Percentiles rank a stretch among this genome's conserved stretches.
phyloP scores from a whole-genome alignment of 768 basidiomycete genomes.

The Chiua virens region DNA sequence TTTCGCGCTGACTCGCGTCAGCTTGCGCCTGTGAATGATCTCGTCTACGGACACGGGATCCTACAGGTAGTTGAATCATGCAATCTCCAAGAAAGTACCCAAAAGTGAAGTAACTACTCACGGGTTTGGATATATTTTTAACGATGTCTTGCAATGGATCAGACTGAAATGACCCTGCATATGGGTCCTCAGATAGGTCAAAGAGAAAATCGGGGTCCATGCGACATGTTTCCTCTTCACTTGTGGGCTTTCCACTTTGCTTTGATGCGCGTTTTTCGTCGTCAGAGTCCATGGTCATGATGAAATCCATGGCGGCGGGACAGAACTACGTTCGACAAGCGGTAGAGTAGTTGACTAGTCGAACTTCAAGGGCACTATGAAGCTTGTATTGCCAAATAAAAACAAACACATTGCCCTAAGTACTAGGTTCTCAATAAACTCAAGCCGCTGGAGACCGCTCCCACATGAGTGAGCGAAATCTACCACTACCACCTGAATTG shows the following conservation, averaged over 20 bases:
- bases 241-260: slow-evolving; percentile 20
- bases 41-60: slow-evolving; percentile 87
- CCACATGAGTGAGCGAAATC: slow-evolving; percentile 19
- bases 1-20: slow-evolving; percentile 47
- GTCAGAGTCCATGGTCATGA: slow-evolving; percentile 86
- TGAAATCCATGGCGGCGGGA: slow-evolving; percentile 51
- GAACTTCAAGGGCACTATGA: too few relatives aligned
- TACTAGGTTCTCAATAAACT: too few relatives aligned
- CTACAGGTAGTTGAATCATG: slow-evolving; percentile 35
- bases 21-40: slow-evolving; percentile 76
- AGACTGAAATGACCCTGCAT: slow-evolving; percentile 51
- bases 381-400: slow-evolving; percentile 12
- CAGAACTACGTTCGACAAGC: too few relatives aligned
- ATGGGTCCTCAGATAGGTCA: slow-evolving; percentile 72
- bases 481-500: slow-evolving; percentile 42
- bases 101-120: slow-evolving; percentile 33
- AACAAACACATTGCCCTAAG: slow-evolving; percentile 12
- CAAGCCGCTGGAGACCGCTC: not conserved
- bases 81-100: not conserved
- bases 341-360: too few relatives aligned
- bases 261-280: slow-evolving; percentile 47
- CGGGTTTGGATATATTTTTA: slow-evolving; percentile 62
- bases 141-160: slow-evolving; percentile 54
- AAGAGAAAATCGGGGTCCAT: slow-evolving; percentile 85
- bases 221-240: slow-evolving; percentile 52